phyloP scores from a whole-genome alignment of 2,329 filamentous ascomycete genomes.

The Aureobasidium sp. region DNA sequence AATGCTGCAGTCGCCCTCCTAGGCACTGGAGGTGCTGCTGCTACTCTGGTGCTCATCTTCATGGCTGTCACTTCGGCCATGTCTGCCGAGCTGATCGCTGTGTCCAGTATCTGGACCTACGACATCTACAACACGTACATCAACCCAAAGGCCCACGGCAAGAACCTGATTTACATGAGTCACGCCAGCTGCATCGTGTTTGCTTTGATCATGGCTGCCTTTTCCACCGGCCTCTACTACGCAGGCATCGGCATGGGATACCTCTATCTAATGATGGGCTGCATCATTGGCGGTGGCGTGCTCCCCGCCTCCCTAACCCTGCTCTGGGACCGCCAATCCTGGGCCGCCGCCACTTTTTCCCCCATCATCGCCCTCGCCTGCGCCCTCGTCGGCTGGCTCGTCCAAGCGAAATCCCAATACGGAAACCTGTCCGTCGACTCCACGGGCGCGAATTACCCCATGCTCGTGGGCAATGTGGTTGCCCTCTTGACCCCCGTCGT shows the following conservation, averaged over 20 bases:
- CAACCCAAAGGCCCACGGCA: constrained; percentile 66
- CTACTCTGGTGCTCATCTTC: constrained; percentile 72
- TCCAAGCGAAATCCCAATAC: constrained; percentile 57
- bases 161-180: constrained; percentile 68
- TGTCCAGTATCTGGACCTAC: constrained; percentile 79
- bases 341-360: constrained; percentile 60
- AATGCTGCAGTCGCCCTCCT: constrained; percentile 77
- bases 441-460: constrained; percentile 74
- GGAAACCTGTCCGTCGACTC: constrained; percentile 64
- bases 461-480: constrained; percentile 79
- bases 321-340: constrained; percentile 72
- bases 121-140: constrained; percentile 81
- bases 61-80: constrained; percentile 84
- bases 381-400: constrained; percentile 67
- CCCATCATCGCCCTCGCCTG: constrained; percentile 61
- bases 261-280: constrained; percentile 82
- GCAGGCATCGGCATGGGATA: constrained; percentile 72
- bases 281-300: constrained; percentile 70
- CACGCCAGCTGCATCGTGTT: constrained; percentile 67
- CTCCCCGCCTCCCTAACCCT: constrained; percentile 73
- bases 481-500: constrained; percentile 69
- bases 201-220: constrained; percentile 65
- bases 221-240: constrained; percentile 61
- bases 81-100: constrained; percentile 75
- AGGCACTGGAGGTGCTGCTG: constrained; percentile 70